phyloP scores from a whole-genome alignment of 164 flowering plant genomes.

The Cinnamomum chago region DNA sequence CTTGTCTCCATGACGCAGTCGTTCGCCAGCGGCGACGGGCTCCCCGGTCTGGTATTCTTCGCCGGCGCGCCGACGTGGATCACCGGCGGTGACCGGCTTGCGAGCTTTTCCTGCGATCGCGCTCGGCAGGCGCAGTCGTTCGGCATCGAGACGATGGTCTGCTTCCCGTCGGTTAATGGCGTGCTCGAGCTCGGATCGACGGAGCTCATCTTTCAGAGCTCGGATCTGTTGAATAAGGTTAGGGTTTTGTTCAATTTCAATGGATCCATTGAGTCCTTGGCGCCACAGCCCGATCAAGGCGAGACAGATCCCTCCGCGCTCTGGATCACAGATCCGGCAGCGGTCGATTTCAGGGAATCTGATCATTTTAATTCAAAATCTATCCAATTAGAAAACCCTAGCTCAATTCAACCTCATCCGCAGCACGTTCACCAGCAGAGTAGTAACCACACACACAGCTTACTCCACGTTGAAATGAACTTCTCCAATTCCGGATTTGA shows the following conservation, averaged over 20 bases:
- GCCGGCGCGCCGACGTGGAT: constrained; percentile 53
- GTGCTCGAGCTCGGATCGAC: constrained; percentile 92
- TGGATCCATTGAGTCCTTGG: not conserved
- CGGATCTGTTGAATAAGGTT: constrained; percentile 76
- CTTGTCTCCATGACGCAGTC: constrained; percentile 86
- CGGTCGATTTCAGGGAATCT: constrained; percentile 31
- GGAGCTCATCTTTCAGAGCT: constrained; percentile 52
- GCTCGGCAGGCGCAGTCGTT: constrained; percentile 64
- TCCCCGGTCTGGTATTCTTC: constrained; percentile 73
- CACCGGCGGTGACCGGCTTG: constrained; percentile 51
- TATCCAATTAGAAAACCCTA: constrained; percentile 36
- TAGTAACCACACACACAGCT: constrained; percentile 29
- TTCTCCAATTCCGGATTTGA: constrained; percentile 52
- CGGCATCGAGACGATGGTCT: constrained; percentile 82
- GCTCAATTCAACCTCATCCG: constrained; percentile 6
- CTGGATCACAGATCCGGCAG: constrained; percentile 66
- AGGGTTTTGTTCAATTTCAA: constrained; percentile 58
- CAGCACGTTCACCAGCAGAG: constrained; percentile 17
- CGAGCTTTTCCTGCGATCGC: constrained; percentile 52
- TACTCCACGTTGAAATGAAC: constrained; percentile 46
- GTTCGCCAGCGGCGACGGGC: constrained; percentile 52
- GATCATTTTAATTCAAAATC: constrained; percentile 18
- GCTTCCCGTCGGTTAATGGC: constrained; percentile 65
- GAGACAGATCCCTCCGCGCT: constrained; percentile 62
- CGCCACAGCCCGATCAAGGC: constrained; percentile 33